A percentile compares a stretch with the other conserved stretches of the same genome.
These are phyloP conservation scores for Candolleomyces eurysporus DNA, from an alignment of 768 basidiomycete genomes.

Conservation along the genomic window DNA sequence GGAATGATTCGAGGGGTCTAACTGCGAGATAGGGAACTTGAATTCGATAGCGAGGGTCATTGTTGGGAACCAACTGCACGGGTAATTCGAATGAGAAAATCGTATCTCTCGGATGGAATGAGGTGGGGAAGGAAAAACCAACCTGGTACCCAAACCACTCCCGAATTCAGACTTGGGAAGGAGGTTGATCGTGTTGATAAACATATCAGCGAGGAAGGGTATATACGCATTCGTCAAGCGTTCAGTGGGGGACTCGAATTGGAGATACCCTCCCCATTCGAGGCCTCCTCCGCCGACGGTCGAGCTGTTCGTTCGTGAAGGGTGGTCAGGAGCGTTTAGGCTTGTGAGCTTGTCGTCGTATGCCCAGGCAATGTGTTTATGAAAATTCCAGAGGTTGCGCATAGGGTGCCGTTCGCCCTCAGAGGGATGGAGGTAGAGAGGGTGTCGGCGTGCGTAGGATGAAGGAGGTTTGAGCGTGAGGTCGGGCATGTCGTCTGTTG, in stretches of 20 bases:
- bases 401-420: slow-evolving; percentile 23
- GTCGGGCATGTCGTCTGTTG: slow-evolving; percentile 21
- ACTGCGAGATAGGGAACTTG: slow-evolving; percentile 47
- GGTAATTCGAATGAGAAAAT: no score
- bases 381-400: slow-evolving; percentile 33
- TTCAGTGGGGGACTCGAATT: slow-evolving; percentile 41
- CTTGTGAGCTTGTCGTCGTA: slow-evolving; percentile 39
- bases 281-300: slow-evolving; percentile 52
- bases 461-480: slow-evolving; percentile 49
- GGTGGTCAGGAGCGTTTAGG: slow-evolving; percentile 36
- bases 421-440: slow-evolving; percentile 54
- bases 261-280: slow-evolving; percentile 61
- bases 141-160: slow-evolving; percentile 34
- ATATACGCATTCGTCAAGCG: slow-evolving; percentile 46
- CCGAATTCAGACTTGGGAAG: slow-evolving; percentile 45
- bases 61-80: slow-evolving; percentile 69
- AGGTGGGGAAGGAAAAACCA: not conserved
- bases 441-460: slow-evolving; percentile 57
- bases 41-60: slow-evolving; percentile 61
- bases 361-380: slow-evolving; percentile 31
- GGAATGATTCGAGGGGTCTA: slow-evolving; percentile 38
- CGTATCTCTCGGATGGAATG: no score
- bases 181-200: slow-evolving; percentile 42
- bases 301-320: slow-evolving; percentile 33
- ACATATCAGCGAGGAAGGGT: slow-evolving; percentile 58